These are phyloP conservation scores for Calonectria fujianensis DNA, from an alignment of 2,329 filamentous ascomycete species.

Conservation along the genomic window DNA sequence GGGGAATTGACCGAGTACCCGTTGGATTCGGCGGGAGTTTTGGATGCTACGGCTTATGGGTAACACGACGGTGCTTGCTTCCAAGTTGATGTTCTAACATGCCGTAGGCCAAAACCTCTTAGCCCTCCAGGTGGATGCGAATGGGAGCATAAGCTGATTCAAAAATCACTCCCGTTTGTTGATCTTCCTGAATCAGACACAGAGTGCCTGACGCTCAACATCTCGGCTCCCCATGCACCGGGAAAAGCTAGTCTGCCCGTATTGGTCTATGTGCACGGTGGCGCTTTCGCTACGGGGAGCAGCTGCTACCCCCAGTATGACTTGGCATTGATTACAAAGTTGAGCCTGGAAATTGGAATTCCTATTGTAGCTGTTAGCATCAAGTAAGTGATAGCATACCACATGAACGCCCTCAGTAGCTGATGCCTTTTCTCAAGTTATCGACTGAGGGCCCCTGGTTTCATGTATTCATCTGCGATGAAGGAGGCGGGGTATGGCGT, in stretches of 20 bases:
- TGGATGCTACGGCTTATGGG: constrained; percentile 2
- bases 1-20: background rate
- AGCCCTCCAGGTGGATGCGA: background rate
- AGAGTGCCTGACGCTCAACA: background rate
- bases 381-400: background rate
- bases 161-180: background rate
- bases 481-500: background rate
- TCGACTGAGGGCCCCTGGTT: background rate
- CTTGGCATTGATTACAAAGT: background rate
- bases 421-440: background rate
- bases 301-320: constrained; percentile 13
- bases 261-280: background rate
- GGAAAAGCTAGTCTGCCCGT: background rate
- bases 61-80: background rate
- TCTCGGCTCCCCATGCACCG: background rate
- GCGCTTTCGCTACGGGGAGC: background rate
- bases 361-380: background rate
- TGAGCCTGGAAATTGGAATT: background rate
- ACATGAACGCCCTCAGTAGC: too few relatives aligned
- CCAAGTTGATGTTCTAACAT: background rate
- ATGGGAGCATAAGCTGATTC: background rate
- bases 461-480: background rate
- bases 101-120: background rate
- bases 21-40: background rate
- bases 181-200: background rate